Base-by-base conservation (phyloP, 106 monocot genomes). In the Acorus calamus region DNA sequence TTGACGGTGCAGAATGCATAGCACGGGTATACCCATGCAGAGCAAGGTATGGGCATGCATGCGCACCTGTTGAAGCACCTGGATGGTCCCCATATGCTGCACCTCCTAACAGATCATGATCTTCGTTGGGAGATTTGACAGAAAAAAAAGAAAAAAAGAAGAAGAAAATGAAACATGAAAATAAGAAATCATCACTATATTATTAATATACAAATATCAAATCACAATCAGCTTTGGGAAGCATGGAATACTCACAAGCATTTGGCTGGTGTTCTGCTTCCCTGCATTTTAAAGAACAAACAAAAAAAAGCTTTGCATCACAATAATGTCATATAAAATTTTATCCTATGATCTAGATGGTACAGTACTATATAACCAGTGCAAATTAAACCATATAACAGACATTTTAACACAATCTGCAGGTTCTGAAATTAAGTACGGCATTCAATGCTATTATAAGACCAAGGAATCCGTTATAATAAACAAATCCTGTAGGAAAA, bases 21-120 rank as follows among this genome's bases (percentile, higher is more conserved):
- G 55, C 41, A 66, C 71, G 74, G 56, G 72, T 60, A 52, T 54
- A 63, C 4, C 81, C 76, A 64, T 78, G 74, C 12, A 78, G 59
- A 47, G 82, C 74, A n/a, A 78, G 41, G 77, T 78, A 83, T 8
- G 82, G 82, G 61, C 82, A 83, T 5, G 62, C 64, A 64, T 71
- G 82, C 6, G 71, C 42, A 54, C 68, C 68, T 10, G 52, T 55
- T 42, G 76, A 69, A 61, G 81, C 45, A 56, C 65, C 77, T 49
- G 72, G 64, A 56, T 69, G 73, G 47, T 78, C 78, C 68, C 74
- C 71, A 8, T 67, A 78, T 71, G 66, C 56, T 9, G 46, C 52
- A 14, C 50, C 67, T 11, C 78, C 64, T 63, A 71, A 61, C n/a
- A 74, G 57, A 52, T 83, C 82, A 52, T 83, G 78, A 83, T 74